Evolutionary conservation across 768 basidiomycete genomes (phyloP), one percentile per base, ranked within the genome.

Genomic region (Trametes coccinea): DNA sequence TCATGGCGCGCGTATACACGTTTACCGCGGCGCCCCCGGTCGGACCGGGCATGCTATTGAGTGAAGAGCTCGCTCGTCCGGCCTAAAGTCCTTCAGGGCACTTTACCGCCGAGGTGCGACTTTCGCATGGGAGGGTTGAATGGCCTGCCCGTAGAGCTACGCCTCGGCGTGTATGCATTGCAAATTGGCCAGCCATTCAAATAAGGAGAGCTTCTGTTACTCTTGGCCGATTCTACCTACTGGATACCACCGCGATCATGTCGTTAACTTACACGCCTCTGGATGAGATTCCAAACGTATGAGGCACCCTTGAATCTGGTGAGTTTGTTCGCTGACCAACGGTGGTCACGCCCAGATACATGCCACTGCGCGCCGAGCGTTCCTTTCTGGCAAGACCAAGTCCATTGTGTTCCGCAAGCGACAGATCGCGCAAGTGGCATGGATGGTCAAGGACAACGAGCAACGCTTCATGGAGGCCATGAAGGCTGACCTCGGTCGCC

Each of bases 381-480:
- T 91, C 72, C 74, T 75, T 31, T 74, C 83, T 2, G 89, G 90
- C n/a, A 90, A 85, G 67, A 80, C 85, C 43, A 85, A 77, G 67
- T 73, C 82, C 22, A 76, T 92, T 56, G 79, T 78, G 16, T 90
- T 81, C 68, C 80, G 92, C 68, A 92, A 86, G 73, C 80, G 84
- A 45, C 91, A 92, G 74, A 78, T 94, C 22, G 79, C 86, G 17
- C 83, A 87, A 69, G 82, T 94, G 14, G 85, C 79, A 5, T 89
- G 90, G 71, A 74, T 90, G 65, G 33, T 92, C 70, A 79, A 90
- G 71, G 91, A 94, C 72, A 92, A 94, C 71, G 68, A 75, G 17
- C 73, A 81, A 45, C 80, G 75, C 29, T 82, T 93, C 67, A 79
- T 83, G 54, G 78, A 83, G 29, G 79, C 92, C 0, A 71, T 92